Percentiles rank a stretch among this genome's conserved stretches.
Conservation (phyloP, 2,329 filamentous ascomycete species). For the Fusarium clavum region DNA sequence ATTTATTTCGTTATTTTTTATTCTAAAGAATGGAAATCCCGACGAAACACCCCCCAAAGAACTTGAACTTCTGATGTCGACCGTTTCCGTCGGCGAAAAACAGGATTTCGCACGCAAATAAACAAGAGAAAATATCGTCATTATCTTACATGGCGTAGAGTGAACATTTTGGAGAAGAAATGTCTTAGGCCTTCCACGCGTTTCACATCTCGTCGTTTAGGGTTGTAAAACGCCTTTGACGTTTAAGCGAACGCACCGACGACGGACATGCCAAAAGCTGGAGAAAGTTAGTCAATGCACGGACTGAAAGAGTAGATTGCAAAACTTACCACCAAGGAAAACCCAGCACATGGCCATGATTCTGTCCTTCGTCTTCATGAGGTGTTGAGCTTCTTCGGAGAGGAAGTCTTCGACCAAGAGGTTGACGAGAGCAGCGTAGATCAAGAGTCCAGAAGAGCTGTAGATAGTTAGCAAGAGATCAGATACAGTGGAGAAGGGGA, state of each 20-base stretch:
- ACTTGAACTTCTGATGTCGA: background rate
- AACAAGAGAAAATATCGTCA: slow-evolving; percentile 2
- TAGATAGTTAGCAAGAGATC: too few relatives aligned
- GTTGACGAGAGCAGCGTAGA: slow-evolving; percentile 73
- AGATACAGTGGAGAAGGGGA: too few relatives aligned
- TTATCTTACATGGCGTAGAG: background rate
- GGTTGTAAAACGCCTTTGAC: slow-evolving; percentile 1
- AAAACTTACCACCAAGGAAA: slow-evolving; percentile 60
- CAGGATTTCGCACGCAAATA: background rate
- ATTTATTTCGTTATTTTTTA: slow-evolving; percentile 14
- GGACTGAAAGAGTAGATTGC: background rate
- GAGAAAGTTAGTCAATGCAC: background rate
- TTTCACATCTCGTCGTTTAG: slow-evolving; percentile 10
- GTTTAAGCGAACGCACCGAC: slow-evolving; percentile 35
- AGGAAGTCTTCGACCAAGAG: slow-evolving; percentile 74
- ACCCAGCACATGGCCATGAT: slow-evolving; percentile 64
- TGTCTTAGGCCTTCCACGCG: too few relatives aligned
- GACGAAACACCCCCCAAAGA: background rate
- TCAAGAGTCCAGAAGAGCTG: slow-evolving; percentile 66
- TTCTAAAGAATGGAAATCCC: slow-evolving; percentile 7
- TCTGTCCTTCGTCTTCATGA: slow-evolving; percentile 65
- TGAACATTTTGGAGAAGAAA: too few relatives aligned
- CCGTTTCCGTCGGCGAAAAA: background rate
- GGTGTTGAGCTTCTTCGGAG: slow-evolving; percentile 64
- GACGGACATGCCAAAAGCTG: slow-evolving; percentile 36